Conservation (phyloP, 2,329 filamentous ascomycete genomes). For the Rosellinia necatrix region DNA sequence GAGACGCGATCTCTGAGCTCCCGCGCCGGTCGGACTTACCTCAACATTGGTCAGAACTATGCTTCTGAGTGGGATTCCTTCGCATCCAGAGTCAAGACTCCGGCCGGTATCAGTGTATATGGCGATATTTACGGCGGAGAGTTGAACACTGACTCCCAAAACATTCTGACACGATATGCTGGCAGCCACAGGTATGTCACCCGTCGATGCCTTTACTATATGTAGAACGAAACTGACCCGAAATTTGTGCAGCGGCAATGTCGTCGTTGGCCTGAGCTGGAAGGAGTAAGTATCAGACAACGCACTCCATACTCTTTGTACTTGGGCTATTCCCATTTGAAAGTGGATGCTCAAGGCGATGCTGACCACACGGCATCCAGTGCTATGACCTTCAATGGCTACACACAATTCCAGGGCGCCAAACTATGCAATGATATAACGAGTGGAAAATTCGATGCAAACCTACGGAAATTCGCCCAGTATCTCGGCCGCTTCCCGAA, state of each 20-base stretch:
- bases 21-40: neutral
- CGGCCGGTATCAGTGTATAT: conserved; percentile 3
- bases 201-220: too few relatives aligned
- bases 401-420: neutral
- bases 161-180: neutral
- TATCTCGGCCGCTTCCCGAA: neutral
- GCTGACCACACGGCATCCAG: too few relatives aligned
- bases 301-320: too few relatives aligned
- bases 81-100: neutral
- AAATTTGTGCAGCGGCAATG: neutral
- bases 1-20: neutral
- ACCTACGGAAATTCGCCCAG: neutral
- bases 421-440: neutral
- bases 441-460: neutral
- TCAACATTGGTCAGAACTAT: conserved; percentile 5
- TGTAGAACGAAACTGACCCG: too few relatives aligned
- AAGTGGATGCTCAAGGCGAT: too few relatives aligned
- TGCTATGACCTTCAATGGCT: neutral
- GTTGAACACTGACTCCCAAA: neutral
- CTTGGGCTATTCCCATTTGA: too few relatives aligned
- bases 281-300: too few relatives aligned
- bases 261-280: conserved; percentile 1
- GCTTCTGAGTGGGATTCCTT: neutral
- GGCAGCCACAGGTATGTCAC: neutral
- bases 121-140: neutral